A percentile compares a stretch with the other conserved stretches of the same genome.
Evolutionary conservation across 23 red algal genomes (phyloP).

Genomic region (Cyanidioschyzon merolae): DNA sequence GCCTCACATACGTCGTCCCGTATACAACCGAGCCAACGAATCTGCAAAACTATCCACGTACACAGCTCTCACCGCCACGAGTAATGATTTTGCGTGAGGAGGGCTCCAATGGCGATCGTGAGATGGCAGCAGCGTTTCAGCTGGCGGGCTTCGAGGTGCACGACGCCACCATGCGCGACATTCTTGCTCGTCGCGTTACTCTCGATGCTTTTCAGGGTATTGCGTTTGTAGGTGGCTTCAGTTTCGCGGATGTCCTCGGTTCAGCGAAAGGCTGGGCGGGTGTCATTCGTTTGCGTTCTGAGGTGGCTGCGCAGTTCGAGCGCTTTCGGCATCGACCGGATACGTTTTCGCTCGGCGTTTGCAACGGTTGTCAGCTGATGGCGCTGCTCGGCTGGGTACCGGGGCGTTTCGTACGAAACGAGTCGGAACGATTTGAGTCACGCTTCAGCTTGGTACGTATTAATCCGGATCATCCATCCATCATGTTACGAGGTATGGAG

Average conservation of each 20-base stretch:
- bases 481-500: constrained; percentile 80
- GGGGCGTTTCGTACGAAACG: constrained; percentile 75
- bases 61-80: constrained; percentile 23
- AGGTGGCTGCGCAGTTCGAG: constrained; percentile 49
- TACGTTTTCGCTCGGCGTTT: constrained; percentile 95
- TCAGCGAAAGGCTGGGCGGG: constrained; percentile 97
- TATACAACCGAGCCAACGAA: neutral
- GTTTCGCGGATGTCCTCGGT: constrained; percentile 90
- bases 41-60: neutral
- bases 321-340: constrained; percentile 49
- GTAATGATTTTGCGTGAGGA: constrained; percentile 87
- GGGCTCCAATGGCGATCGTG: constrained; percentile 97
- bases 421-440: constrained; percentile 68
- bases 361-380: constrained; percentile 99
- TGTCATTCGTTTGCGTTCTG: constrained; percentile 60
- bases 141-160: constrained; percentile 75
- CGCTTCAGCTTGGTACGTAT: constrained; percentile 54
- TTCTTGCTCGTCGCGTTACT: constrained; percentile 26
- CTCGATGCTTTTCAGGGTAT: constrained; percentile 64
- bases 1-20: constrained; percentile 7
- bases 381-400: constrained; percentile 82
- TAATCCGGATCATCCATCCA: constrained; percentile 25
- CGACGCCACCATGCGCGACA: constrained; percentile 73
- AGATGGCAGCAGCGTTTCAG: constrained; percentile 86
- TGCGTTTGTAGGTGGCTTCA: constrained; percentile 92